Evolutionary conservation across 148 eudicot genomes (phyloP).

Genomic region (Fagopyrum esculentum): DNA sequence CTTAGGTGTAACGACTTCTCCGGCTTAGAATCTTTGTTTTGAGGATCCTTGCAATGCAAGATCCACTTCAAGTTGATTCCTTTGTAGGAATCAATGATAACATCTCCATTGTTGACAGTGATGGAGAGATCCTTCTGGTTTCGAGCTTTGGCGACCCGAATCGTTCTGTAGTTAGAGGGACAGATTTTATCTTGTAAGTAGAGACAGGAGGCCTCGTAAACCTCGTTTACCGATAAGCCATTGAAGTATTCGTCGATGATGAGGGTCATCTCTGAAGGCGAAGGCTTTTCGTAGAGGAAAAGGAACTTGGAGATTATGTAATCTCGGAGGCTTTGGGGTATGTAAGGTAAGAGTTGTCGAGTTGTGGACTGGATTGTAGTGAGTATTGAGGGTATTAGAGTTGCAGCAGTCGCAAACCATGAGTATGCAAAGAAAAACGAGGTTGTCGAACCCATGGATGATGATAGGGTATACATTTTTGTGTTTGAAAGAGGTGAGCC

Average conservation of each 20-base stretch:
- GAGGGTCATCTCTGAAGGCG: too few relatives aligned
- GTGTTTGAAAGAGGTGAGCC: too few relatives aligned
- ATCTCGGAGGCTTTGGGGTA: constrained; percentile 1
- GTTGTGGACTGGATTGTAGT: neutral
- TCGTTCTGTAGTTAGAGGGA: too few relatives aligned
- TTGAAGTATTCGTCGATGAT: too few relatives aligned
- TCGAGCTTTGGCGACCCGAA: neutral
- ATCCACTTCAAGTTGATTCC: constrained; percentile 7
- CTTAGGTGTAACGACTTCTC: neutral
- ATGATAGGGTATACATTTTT: too few relatives aligned
- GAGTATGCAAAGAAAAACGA: too few relatives aligned
- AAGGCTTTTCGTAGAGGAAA: neutral
- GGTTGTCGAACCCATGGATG: too few relatives aligned
- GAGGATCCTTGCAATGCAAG: neutral
- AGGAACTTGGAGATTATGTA: neutral
- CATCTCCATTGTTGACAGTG: constrained; percentile 15
- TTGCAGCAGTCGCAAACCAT: too few relatives aligned
- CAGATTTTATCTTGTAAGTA: too few relatives aligned
- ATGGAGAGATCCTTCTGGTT: neutral
- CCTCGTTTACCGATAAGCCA: too few relatives aligned
- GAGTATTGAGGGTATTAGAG: too few relatives aligned
- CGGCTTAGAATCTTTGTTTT: neutral
- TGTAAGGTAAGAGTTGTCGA: neutral
- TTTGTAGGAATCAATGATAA: constrained; percentile 11
- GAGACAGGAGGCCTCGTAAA: too few relatives aligned